Percentiles rank a stretch among this genome's conserved stretches.
Evolutionary conservation across 768 basidiomycete genomes (phyloP).

Genomic region (Sporobolomyces pararoseus): DNA sequence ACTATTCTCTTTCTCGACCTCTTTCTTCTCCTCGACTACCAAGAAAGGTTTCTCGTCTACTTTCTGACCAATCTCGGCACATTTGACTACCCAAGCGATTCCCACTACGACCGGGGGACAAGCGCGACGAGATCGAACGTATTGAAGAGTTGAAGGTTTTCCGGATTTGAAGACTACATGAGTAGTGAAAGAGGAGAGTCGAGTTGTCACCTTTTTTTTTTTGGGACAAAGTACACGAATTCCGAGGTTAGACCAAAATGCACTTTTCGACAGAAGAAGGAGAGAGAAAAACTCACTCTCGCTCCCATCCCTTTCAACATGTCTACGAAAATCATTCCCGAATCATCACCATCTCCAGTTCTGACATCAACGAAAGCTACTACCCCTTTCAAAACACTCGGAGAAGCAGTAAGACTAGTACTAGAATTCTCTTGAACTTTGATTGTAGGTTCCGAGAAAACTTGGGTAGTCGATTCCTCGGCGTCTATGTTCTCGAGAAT

Average conservation of each 20-base stretch:
- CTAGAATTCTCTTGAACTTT: background rate
- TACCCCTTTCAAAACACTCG: conserved; percentile 63
- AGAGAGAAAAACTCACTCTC: conserved; percentile 56
- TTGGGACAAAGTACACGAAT: too few relatives aligned
- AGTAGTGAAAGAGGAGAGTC: conserved; percentile 57
- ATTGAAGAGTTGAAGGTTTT: conserved; percentile 64
- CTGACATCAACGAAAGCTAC: conserved; percentile 78
- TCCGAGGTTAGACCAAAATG: too few relatives aligned
- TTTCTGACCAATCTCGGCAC: conserved; percentile 63
- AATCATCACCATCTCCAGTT: conserved; percentile 71
- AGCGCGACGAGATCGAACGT: conserved; percentile 58
- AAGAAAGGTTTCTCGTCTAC: conserved; percentile 59
- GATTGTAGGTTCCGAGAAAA: background rate
- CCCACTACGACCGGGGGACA: conserved; percentile 59
- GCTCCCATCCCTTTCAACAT: conserved; percentile 78
- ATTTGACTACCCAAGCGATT: conserved; percentile 85
- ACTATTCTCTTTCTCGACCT: conserved; percentile 26
- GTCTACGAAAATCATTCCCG: conserved; percentile 72
- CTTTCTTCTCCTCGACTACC: conserved; percentile 27
- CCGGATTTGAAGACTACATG: conserved; percentile 86
- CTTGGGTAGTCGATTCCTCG: background rate
- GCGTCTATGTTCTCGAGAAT: background rate
- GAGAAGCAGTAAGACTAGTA: too few relatives aligned
- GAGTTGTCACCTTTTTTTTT: conserved; percentile 64
- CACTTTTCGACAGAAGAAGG: conserved; percentile 23